Evolutionary conservation across 352 stramenopile species (phyloP).

Genomic region (Saprolegnia parasitica): DNA sequence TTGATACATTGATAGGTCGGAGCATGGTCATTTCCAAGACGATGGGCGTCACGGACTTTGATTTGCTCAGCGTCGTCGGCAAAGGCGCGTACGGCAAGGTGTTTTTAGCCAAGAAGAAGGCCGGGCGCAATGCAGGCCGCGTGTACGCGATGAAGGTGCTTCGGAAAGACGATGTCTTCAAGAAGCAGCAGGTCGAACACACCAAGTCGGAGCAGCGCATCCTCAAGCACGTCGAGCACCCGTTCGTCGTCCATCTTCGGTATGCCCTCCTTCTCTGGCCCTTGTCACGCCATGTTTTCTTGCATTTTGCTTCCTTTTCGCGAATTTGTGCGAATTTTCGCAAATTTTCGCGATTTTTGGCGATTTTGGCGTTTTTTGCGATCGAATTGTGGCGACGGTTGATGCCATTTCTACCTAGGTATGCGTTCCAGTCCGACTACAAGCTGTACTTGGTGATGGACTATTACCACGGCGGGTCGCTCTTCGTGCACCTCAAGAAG

Average conservation of each 20-base stretch:
- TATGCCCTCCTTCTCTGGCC: slow-evolving; percentile 33
- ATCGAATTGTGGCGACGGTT: not conserved
- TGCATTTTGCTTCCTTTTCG: too few relatives aligned
- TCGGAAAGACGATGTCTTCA: slow-evolving; percentile 79
- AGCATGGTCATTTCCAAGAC: slow-evolving; percentile 80
- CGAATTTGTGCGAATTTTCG: too few relatives aligned
- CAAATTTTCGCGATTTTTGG: too few relatives aligned
- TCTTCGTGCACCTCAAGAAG: slow-evolving; percentile 83
- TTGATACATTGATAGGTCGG: slow-evolving; percentile 42
- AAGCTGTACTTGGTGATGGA: slow-evolving; percentile 89
- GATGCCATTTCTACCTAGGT: slow-evolving; percentile 1
- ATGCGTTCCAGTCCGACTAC: slow-evolving; percentile 82
- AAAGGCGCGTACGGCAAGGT: slow-evolving; percentile 87
- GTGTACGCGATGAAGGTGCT: slow-evolving; percentile 90
- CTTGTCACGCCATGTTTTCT: too few relatives aligned
- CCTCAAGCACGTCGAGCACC: slow-evolving; percentile 82
- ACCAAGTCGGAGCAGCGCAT: slow-evolving; percentile 87
- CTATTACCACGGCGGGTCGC: slow-evolving; percentile 80
- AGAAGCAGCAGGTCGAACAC: slow-evolving; percentile 82
- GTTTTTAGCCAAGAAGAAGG: slow-evolving; percentile 78
- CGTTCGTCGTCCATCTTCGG: slow-evolving; percentile 82
- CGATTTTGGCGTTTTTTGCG: too few relatives aligned
- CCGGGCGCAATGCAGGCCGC: slow-evolving; percentile 53
- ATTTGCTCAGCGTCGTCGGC: slow-evolving; percentile 76
- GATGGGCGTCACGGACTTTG: slow-evolving; percentile 85